Base-by-base conservation (phyloP, 305 asterid genomes). In the Fraxinus dipetala region DNA sequence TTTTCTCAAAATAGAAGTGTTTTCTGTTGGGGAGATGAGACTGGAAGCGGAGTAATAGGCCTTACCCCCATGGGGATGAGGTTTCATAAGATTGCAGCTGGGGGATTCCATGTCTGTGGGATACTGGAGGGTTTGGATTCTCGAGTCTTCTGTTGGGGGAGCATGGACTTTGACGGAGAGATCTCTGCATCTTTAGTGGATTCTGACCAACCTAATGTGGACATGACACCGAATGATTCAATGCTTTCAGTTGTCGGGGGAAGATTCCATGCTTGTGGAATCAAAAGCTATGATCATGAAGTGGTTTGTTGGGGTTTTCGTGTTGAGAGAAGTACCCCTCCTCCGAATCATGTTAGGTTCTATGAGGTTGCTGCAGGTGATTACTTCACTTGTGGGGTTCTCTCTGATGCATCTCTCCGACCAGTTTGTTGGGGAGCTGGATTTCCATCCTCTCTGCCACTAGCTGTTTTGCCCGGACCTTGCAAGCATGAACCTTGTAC, bases 391-490 rank as follows among this genome's bases (percentile, higher is more conserved):
- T 89, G 91, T 74, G 91, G 91, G 38, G 83, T 89, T 83, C 84
- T 83, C 61, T 87, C 86, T 0, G 80, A 82, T 40, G 69, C 80
- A 30, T 84, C 89, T 16, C 86, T 87, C 2, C 72, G 75, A 48
- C 90, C 91, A 18, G 86, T 87, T 79, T 89, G 91, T 20, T 89
- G 91, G 91, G 91, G 91, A n/a, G 82, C 48, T 35, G 90, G 88
- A 1, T 89, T 85, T 80, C 90, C 91, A 4, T 75, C 88, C 18
- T 80, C 90, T 69, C 81, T 89, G n/a, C 91, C 91, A 0, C 18
- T 87, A 32, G 89, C 90, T 5, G 86, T 89, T 83, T 85, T 90
- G 69, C 91, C 91, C 2, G 89, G 90, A 38, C 16, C 86, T 30
- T 89, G 91, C 87, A 87, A 79, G 45, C 82, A 86, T 20, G 81